Conservation (phyloP, 1,284 basidiomycete genomes). For the Cryptococcus maquisensis region DNA sequence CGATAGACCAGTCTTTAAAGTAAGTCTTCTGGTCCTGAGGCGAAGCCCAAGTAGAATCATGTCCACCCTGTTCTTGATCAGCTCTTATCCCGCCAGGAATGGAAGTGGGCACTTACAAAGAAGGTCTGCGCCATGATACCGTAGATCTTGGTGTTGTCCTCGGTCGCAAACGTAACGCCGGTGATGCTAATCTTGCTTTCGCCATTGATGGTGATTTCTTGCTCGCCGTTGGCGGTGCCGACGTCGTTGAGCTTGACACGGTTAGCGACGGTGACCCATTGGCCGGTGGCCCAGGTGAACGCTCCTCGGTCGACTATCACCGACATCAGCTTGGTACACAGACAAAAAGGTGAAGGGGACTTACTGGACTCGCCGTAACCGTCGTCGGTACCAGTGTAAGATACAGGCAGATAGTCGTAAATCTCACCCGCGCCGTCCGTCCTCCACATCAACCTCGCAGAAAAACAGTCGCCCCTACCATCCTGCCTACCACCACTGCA, state of each 20-base stretch:
- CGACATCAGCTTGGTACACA: background rate
- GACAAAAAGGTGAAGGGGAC: conserved; percentile 3
- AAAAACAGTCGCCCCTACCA: conserved; percentile 45
- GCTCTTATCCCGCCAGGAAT: background rate
- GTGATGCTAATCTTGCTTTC: conserved; percentile 56
- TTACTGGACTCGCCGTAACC: conserved; percentile 43
- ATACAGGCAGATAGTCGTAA: conserved; percentile 42
- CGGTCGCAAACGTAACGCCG: conserved; percentile 55
- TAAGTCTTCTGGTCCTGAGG: conserved; percentile 58
- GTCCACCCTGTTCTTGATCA: conserved; percentile 15
- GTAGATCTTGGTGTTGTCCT: conserved; percentile 53
- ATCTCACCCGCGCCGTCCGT: conserved; percentile 39
- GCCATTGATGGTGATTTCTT: conserved; percentile 59
- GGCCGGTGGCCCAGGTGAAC: conserved; percentile 60
- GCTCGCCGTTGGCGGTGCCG: conserved; percentile 52
- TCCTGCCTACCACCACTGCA: conserved; percentile 49
- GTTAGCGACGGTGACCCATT: conserved; percentile 62
- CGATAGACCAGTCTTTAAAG: conserved; percentile 64
- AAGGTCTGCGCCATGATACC: conserved; percentile 66
- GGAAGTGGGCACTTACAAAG: conserved; percentile 59
- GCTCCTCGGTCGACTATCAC: conserved; percentile 67
- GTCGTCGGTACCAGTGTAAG: conserved; percentile 33
- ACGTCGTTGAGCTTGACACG: conserved; percentile 62
- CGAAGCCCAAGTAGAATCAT: conserved; percentile 53
- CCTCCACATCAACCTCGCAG: conserved; percentile 49